phyloP scores from a whole-genome alignment of 345 rosid species.

The Alliaria petiolata region DNA sequence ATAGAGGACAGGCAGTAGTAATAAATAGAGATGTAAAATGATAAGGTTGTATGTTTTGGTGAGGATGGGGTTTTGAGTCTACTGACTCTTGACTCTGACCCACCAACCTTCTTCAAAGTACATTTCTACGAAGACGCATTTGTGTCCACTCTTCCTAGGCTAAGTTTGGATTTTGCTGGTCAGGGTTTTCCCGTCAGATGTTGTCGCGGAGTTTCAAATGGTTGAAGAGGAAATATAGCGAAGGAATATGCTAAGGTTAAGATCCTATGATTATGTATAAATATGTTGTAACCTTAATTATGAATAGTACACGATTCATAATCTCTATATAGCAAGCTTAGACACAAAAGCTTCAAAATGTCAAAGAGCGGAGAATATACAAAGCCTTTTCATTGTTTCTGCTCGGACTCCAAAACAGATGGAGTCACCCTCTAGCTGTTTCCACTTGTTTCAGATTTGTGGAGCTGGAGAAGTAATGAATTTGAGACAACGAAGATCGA shows the following conservation, averaged over 20 bases:
- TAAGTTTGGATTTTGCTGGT: neutral
- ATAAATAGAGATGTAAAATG: neutral
- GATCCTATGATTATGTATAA: neutral
- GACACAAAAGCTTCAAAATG: neutral
- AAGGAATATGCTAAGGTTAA: neutral
- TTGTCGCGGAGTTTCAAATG: neutral
- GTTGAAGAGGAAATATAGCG: neutral
- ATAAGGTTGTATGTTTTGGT: constrained; percentile 1
- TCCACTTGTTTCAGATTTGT: constrained; percentile 33
- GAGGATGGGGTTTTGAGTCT: neutral
- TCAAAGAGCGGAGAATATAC: neutral
- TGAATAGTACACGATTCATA: neutral
- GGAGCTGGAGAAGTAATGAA: constrained; percentile 76
- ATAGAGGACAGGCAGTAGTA: neutral
- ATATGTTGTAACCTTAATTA: neutral
- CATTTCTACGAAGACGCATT: neutral
- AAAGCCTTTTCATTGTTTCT: neutral
- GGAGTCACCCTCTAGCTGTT: neutral
- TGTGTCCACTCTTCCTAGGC: neutral
- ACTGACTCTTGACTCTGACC: too few relatives aligned
- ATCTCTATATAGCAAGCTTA: neutral
- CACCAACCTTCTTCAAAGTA: neutral
- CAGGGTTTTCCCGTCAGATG: too few relatives aligned
- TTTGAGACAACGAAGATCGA: constrained; percentile 82
- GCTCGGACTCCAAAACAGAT: neutral